Evolutionary conservation across 1,284 basidiomycete genomes (phyloP).

Genomic region (Ganoderma lingzhi): DNA sequence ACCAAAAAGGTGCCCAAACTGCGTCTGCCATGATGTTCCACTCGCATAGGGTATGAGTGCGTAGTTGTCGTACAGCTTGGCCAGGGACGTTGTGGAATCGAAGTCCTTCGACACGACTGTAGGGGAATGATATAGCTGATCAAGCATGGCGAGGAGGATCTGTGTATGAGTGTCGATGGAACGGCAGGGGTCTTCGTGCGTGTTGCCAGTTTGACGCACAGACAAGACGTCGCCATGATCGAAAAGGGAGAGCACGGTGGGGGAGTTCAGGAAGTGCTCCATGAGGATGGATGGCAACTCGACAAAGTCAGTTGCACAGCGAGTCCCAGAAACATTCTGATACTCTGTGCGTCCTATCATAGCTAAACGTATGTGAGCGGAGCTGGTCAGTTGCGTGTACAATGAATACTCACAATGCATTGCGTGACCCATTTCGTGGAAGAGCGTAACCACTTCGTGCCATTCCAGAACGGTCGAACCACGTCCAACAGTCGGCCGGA

Average conservation of each 20-base stretch:
- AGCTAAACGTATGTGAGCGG: too few species aligned
- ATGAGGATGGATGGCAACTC: conserved; percentile 98
- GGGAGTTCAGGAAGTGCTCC: conserved; percentile 95
- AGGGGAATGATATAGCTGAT: conserved; percentile 91
- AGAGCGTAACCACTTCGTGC: conserved; percentile 95
- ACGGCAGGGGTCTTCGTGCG: conserved; percentile 74
- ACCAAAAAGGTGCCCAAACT: conserved; percentile 95
- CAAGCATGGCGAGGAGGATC: conserved; percentile 89
- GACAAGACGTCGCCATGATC: conserved; percentile 53
- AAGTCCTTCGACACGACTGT: conserved; percentile 63
- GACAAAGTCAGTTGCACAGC: conserved; percentile 99
- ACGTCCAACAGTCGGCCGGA: conserved; percentile 71
- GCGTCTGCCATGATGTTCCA: conserved; percentile 92
- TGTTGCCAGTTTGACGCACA: conserved; percentile 61
- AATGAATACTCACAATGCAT: conserved; percentile 98
- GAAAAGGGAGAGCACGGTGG: conserved; percentile 85
- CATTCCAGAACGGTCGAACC: conserved; percentile 86
- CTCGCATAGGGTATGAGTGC: conserved; percentile 86
- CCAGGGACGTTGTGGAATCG: conserved; percentile 75
- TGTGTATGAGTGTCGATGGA: conserved; percentile 91
- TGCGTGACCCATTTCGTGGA: conserved; percentile 99
- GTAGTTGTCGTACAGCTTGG: conserved; percentile 69
- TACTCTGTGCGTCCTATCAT: conserved; percentile 99
- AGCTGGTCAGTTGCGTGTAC: too few species aligned
- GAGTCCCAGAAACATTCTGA: conserved; percentile 97